Percentiles rank a stretch among this genome's conserved stretches.
phyloP scores from a whole-genome alignment of 345 rosid species.

The Murraya koenigii region DNA sequence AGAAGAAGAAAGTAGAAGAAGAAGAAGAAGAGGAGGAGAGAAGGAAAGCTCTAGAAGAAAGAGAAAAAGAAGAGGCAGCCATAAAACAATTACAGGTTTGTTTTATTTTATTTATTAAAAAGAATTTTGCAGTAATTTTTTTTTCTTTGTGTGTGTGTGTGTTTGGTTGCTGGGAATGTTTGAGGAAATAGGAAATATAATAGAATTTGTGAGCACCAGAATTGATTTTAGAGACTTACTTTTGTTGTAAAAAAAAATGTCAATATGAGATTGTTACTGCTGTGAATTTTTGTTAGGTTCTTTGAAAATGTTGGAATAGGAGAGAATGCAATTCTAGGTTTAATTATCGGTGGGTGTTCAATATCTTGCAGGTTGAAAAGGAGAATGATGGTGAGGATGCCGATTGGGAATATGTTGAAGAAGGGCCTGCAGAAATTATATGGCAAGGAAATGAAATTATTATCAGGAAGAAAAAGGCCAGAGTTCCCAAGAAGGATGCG shows the following conservation, averaged over 20 bases:
- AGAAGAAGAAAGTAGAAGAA: slow-evolving; percentile 48
- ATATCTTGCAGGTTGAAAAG: slow-evolving; percentile 39
- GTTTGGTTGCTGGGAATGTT: slow-evolving; percentile 18
- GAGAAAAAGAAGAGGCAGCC: slow-evolving; percentile 34
- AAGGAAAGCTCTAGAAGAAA: slow-evolving; percentile 36
- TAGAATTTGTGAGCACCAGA: not conserved
- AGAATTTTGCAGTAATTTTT: not conserved
- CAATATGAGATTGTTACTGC: not conserved
- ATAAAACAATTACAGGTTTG: not conserved
- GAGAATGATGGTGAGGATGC: slow-evolving; percentile 51
- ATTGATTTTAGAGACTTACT: not conserved
- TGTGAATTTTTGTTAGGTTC: not conserved
- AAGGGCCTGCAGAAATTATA: slow-evolving; percentile 89
- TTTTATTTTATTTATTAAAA: not conserved
- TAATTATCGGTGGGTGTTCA: not conserved
- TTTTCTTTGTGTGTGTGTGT: not conserved
- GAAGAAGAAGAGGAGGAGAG: slow-evolving; percentile 40
- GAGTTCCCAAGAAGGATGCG: slow-evolving; percentile 55
- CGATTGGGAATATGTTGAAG: slow-evolving; percentile 81
- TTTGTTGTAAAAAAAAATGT: not conserved
- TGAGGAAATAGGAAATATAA: not conserved
- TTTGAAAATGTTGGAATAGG: not conserved
- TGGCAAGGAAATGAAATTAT: slow-evolving; percentile 90
- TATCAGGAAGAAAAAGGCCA: slow-evolving; percentile 72
- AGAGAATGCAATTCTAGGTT: not conserved